A percentile compares a stretch with the other conserved stretches of the same genome.
phyloP scores from a whole-genome alignment of 306 rosid species.

The Vigna nakashimae region DNA sequence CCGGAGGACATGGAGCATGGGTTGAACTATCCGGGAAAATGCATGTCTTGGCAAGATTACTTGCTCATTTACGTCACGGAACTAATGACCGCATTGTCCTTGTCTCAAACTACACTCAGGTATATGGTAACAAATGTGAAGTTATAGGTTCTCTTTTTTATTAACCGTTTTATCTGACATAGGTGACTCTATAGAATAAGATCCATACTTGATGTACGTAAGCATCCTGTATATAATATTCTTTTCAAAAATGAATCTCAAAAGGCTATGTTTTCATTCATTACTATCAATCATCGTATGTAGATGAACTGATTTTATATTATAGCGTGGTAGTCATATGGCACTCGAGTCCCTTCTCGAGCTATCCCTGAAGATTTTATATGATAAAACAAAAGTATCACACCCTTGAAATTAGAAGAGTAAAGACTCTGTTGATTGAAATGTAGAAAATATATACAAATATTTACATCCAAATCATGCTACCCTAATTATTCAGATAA shows the following conservation, averaged over 20 bases:
- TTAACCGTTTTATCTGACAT: constrained; percentile 25
- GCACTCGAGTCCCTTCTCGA: constrained; percentile 26
- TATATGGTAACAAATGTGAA: constrained; percentile 40
- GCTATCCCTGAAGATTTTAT: constrained; percentile 7
- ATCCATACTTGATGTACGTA: not conserved
- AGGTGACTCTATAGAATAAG: constrained; percentile 23
- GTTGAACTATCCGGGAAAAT: constrained; percentile 96
- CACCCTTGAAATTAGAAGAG: constrained; percentile 5
- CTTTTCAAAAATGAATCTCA: constrained; percentile 31
- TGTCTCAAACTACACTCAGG: constrained; percentile 99
- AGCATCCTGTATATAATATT: constrained; percentile 23
- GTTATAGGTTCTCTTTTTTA: constrained; percentile 24
- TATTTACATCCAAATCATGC: not conserved
- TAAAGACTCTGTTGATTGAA: not conserved
- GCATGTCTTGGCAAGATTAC: constrained; percentile 95
- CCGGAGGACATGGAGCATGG: constrained; percentile 95
- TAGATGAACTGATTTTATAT: constrained; percentile 28
- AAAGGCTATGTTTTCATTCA: constrained; percentile 10
- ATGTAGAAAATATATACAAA: not conserved
- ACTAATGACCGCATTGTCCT: constrained; percentile 95
- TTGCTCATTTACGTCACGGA: constrained; percentile 77
- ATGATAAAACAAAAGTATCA: constrained; percentile 15
- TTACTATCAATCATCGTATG: not conserved
- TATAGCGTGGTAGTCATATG: not conserved
- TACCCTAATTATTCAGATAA: not conserved